Evolutionary conservation across 1,284 basidiomycete species (phyloP), one percentile per base, ranked within the genome.

Genomic region (Cutaneotrichosporon sp.): DNA sequence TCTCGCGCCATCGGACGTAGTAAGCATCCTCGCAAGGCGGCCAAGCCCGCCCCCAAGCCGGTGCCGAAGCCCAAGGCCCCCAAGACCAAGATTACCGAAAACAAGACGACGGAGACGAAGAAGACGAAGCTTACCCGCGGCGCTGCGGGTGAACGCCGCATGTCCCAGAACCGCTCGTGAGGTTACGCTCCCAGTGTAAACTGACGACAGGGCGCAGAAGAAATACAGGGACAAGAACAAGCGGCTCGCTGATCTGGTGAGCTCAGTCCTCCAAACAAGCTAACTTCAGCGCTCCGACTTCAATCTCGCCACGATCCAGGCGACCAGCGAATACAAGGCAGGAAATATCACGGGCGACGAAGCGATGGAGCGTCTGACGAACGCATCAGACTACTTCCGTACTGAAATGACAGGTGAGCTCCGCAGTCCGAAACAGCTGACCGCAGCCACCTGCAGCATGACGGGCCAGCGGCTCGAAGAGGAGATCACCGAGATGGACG

Each of bases 171-270:
- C 59, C 63, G 66, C 42, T 53, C 51, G 51, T 53, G 30, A 53
- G 31, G 1, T 26, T 30, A 5, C 9, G 0, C 14, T 9, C 11
- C 16, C 5, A 11, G 18, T 8, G 8, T 18, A n/a, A 31, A 31
- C 30, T 32, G 14, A 31, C 18, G 2, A n/a, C 40, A 31, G 18
- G 9, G 67, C 67, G 7, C 67, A 68, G 60, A 58, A 51, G 40
- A 65, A 64, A 58, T 68, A 68, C 57, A 57, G 67, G 11, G 58
- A 57, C 47, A 68, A 68, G 58, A 63, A 60, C 60, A 55, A 61
- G 14, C 31, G 32, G 7, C 62, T 65, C 9, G 36, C 46, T 1
- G 53, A 58, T 9, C 38, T 62, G 2, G 64, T 68, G n/a, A 47
- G 64, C 7, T 26, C 0, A 13, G 8, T 4, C 18, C 14, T 32